phyloP scores from a whole-genome alignment of 225 moss, liverwort and hornwort species.

The Pseudoscleropodium purum region DNA sequence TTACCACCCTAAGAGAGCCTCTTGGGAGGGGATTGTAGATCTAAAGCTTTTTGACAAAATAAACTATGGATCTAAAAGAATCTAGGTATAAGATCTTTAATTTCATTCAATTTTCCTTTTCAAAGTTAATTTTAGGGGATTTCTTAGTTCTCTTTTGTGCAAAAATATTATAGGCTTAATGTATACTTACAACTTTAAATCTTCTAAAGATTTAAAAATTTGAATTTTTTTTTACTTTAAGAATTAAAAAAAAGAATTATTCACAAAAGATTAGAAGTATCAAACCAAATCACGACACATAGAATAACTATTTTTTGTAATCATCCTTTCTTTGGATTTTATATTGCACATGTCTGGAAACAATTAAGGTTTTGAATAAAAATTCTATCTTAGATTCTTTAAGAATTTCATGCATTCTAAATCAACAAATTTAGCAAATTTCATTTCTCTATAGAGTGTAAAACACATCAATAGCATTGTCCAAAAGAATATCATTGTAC shows the following conservation, averaged over 20 bases:
- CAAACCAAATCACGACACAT: accelerated
- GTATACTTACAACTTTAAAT: neutral
- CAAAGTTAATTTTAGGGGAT: too few species aligned
- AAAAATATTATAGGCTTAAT: neutral
- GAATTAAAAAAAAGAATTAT: too few species aligned
- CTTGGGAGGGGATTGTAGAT: too few species aligned
- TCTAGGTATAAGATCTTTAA: neutral
- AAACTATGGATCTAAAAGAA: neutral
- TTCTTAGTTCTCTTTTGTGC: neutral
- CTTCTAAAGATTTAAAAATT: neutral
- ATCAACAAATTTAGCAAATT: neutral
- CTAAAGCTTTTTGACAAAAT: too few species aligned
- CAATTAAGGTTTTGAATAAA: too few species aligned
- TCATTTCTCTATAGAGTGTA: neutral
- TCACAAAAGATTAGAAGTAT: neutral
- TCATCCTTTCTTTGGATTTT: neutral
- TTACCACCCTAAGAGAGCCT: neutral
- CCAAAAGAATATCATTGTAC: neutral
- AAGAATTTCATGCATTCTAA: neutral
- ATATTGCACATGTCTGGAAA: too few species aligned
- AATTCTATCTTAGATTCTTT: too few species aligned
- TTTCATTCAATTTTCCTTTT: neutral
- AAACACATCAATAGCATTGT: neutral
- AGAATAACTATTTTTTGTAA: neutral
- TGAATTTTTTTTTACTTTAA: too few species aligned